Percentiles rank a stretch among this genome's conserved stretches.
phyloP scores from a whole-genome alignment of 2,329 filamentous ascomycete species.

The Colletotrichum eremochloae region DNA sequence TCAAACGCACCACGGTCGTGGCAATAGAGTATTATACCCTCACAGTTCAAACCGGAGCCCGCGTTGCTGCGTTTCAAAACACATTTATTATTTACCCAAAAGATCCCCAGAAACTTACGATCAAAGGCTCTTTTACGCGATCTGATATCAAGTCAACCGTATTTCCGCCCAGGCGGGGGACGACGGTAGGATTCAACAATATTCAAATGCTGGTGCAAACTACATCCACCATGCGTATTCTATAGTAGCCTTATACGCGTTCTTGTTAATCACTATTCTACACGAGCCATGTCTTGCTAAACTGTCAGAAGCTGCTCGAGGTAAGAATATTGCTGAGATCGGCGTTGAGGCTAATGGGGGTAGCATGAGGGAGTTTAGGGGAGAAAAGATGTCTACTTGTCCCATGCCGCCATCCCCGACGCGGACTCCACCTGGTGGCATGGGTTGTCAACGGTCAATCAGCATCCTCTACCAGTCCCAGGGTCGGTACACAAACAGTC shows the following conservation, averaged over 20 bases:
- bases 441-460: background rate
- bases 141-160: background rate
- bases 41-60: background rate
- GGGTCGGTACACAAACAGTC: slow-evolving; percentile 3
- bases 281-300: slow-evolving; percentile 11
- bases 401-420: background rate
- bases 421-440: background rate
- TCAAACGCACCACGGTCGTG: slow-evolving; percentile 2
- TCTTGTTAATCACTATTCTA: slow-evolving; percentile 14
- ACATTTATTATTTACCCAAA: slow-evolving; percentile 3
- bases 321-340: background rate
- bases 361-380: background rate
- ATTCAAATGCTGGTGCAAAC: slow-evolving; percentile 28
- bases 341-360: background rate
- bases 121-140: background rate
- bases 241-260: slow-evolving; percentile 15
- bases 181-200: background rate
- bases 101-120: slow-evolving; percentile 13
- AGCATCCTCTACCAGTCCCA: background rate
- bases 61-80: slow-evolving; percentile 4
- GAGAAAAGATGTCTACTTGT: background rate
- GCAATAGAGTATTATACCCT: background rate
- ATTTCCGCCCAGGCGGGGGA: background rate
- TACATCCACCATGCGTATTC: slow-evolving; percentile 26
- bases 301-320: slow-evolving; percentile 4